A percentile compares a stretch with the other conserved stretches of the same genome.
These are phyloP conservation scores for Auricularia sp. DNA, from an alignment of 768 basidiomycete species.

Conservation along the genomic window DNA sequence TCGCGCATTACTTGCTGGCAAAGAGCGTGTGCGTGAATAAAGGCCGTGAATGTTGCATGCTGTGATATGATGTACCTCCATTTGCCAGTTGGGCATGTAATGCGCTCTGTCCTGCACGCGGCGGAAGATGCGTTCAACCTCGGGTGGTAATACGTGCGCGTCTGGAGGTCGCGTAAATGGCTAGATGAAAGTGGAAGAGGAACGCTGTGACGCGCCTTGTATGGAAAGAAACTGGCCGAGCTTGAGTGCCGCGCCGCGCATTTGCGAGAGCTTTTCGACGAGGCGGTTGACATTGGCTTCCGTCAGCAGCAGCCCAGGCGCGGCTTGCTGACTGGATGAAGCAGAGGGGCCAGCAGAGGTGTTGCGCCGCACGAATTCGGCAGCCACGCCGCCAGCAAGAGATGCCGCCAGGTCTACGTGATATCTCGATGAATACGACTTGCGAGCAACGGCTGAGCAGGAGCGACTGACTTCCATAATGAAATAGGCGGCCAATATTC, in stretches of 20 bases:
- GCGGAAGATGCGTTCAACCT: slow-evolving; percentile 80
- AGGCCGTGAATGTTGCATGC: background rate
- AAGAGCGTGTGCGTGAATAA: background rate
- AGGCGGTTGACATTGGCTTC: slow-evolving; percentile 85
- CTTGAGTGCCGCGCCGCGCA: slow-evolving; percentile 95
- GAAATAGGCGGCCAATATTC: slow-evolving; percentile 77
- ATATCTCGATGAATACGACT: no score
- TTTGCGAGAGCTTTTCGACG: slow-evolving; percentile 85
- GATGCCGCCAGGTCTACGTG: slow-evolving; percentile 78
- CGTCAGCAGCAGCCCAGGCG: slow-evolving; percentile 66
- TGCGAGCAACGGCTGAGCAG: no score
- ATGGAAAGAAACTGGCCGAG: slow-evolving; percentile 97
- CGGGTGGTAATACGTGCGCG: slow-evolving; percentile 76
- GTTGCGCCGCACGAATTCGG: slow-evolving; percentile 41
- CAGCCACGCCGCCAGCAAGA: slow-evolving; percentile 78
- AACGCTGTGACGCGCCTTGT: slow-evolving; percentile 45
- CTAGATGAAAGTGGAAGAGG: background rate
- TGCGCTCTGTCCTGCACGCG: slow-evolving; percentile 91
- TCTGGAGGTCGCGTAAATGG: slow-evolving; percentile 37
- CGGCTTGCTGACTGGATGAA: slow-evolving; percentile 17
- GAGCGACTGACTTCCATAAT: slow-evolving; percentile 69
- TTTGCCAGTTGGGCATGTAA: slow-evolving; percentile 98
- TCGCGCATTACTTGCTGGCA: slow-evolving; percentile 55
- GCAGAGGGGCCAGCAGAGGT: slow-evolving; percentile 50
- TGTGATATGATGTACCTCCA: slow-evolving; percentile 53